These are phyloP conservation scores for Neurospora sp. DNA, from an alignment of 495 filamentous ascomycete genomes.

Conservation along the genomic window DNA sequence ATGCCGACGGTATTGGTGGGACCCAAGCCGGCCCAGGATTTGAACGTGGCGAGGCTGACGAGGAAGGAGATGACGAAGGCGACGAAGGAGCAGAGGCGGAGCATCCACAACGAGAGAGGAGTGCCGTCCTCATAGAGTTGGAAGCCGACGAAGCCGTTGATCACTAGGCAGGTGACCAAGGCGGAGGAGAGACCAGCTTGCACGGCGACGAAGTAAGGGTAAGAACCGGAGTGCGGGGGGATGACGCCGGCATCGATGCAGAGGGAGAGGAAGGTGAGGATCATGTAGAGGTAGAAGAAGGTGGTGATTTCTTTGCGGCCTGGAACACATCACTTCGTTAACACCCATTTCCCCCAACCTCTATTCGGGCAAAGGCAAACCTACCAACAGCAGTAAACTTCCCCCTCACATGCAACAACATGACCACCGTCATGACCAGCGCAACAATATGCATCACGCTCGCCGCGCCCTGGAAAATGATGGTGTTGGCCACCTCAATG, in stretches of 20 bases:
- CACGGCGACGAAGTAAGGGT: slow-evolving; percentile 83
- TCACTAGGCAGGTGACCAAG: slow-evolving; percentile 75
- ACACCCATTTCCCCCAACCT: neutral
- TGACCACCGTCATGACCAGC: slow-evolving; percentile 84
- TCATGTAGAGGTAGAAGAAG: slow-evolving; percentile 96
- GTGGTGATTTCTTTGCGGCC: slow-evolving; percentile 95
- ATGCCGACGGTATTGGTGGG: slow-evolving; percentile 80
- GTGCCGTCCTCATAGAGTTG: slow-evolving; percentile 99
- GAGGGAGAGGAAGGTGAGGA: slow-evolving; percentile 79
- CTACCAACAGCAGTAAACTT: slow-evolving; percentile 98
- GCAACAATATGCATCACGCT: slow-evolving; percentile 90
- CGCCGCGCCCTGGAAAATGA: slow-evolving; percentile 91
- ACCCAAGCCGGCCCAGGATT: slow-evolving; percentile 75
- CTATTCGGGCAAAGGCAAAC: slow-evolving; percentile 23
- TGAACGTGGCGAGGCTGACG: slow-evolving; percentile 86
- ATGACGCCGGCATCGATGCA: slow-evolving; percentile 90
- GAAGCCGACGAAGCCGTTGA: slow-evolving; percentile 98
- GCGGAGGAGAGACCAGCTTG: slow-evolving; percentile 89
- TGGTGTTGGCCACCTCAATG: slow-evolving; percentile 92
- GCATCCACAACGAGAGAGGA: slow-evolving; percentile 83
- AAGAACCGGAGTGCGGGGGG: slow-evolving; percentile 66
- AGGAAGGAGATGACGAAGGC: slow-evolving; percentile 86
- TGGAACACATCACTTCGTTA: slow-evolving; percentile 27
- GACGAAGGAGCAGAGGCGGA: slow-evolving; percentile 62
- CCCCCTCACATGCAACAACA: slow-evolving; percentile 91